Base-by-base conservation (phyloP, 2,329 filamentous ascomycete species). In the Diaporthe eres region DNA sequence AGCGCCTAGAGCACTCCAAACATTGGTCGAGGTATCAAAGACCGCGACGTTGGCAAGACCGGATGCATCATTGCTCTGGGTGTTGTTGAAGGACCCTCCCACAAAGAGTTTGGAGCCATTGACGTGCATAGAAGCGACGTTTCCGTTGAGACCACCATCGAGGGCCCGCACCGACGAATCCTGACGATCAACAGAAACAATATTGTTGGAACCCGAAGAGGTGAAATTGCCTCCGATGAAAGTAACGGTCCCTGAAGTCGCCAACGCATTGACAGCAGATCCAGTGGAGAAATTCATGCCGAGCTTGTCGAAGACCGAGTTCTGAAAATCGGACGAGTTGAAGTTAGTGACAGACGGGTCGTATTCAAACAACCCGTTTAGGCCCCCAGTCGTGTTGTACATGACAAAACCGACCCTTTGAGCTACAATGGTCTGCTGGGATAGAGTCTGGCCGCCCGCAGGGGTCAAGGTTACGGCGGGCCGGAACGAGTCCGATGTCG, bases 281-380 rank as follows among this genome's bases (percentile, higher is more conserved):
- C 89, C 88, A 9, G 88, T 84, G 17, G 91, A 86, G 72, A 98
- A 92, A 74, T 89, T 90, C 47, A 90, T 91, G 25, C 95, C 95
- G 49, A 96, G 93, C 80, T 90, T 88, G 83, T 97, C 93, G 81
- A 98, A 92, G 22, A 92, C 89, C 1, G 95, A 98, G 37, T 89
- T 89, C 19, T 91, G 88, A 75, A 97, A 92, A 78, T 94, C 86
- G 34, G 87, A 89, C 0, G 88, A 88, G 78, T 91, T 88, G 47
- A 94, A 86, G 0, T 88, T 87, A 17, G 88, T 86, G 75, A 89
- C 82, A 25, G 87, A 88, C 0, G 96, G 94, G 79, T 97, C 90
- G 82, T 94, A 98, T 81, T 98, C 97, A 82, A 94, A 98, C 1
- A 99, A 86, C 12, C 95, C 95, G 81, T 98, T 98, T 72, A 99